Evolutionary conservation across 257 asterid species (phyloP), one percentile per base, ranked within the genome.

Genomic region (Salvia splendens): DNA sequence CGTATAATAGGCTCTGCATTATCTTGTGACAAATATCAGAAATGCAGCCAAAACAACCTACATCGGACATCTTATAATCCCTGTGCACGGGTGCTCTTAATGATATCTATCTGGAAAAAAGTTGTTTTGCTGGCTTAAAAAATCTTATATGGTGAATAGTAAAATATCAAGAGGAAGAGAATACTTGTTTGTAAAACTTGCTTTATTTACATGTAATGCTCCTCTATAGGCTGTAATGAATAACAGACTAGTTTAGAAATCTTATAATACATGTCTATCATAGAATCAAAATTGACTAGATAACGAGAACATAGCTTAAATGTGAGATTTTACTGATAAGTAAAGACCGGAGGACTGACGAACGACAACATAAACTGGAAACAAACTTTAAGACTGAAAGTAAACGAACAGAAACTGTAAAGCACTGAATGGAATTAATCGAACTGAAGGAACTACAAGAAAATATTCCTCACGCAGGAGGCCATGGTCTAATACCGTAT

Each of bases 271-370:
- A 6, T 28, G 30, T 36, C 56, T 55, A 8, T 65, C 36, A 47
- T 24, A 56, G 46, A 57, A 40, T 49, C 50, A 35, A 42, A 33
- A 46, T 40, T 47, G 20, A 47, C 14, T 16, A 48, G 52, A 32
- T 47, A 20, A 24, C 47, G 45, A 63, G 48, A 49, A 28, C 14
- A 14, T 50, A 70, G 49, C 28, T 61, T 30, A 60, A 70, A 75
- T 47, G 67, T 58, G 20, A 47, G 12, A 43, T 64, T 24, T 24
- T 24, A 24, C 30, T 24, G 30, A 24, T 24, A 24, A n/a, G 30
- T 24, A 24, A 24, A 24, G 30, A 3, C 30, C 2, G 30, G 30
- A 24, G n/a, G 30, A 24, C 30, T 24, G 30, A 24, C 30, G 30
- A 24, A 24, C 30, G 2, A 24, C 2, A 24, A 24, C 30, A 24